A percentile compares a stretch with the other conserved stretches of the same genome.
Conservation (phyloP, 768 basidiomycete species). For the Clavulina sp. region DNA sequence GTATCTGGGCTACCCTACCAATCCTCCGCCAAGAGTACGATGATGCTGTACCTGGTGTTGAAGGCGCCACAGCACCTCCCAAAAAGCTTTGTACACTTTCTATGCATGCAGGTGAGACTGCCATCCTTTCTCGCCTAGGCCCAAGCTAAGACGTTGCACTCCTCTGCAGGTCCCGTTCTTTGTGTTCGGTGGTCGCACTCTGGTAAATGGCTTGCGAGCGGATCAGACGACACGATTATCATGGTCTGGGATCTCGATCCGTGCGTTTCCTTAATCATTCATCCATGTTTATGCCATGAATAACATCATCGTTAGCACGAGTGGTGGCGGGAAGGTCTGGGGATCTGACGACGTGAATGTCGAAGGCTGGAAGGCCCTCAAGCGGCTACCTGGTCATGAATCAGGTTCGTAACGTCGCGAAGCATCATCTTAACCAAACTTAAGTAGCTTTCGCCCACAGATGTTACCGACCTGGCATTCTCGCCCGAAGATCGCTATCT, state of each 20-base stretch:
- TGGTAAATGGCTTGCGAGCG: slow-evolving; percentile 86
- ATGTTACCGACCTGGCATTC: slow-evolving; percentile 94
- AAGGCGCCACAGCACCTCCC: slow-evolving; percentile 21
- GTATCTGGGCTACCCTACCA: slow-evolving; percentile 94
- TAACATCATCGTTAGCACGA: slow-evolving; percentile 24
- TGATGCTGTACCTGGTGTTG: slow-evolving; percentile 29
- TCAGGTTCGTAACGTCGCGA: slow-evolving; percentile 42
- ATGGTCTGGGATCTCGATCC: slow-evolving; percentile 97
- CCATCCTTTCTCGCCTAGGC: not conserved
- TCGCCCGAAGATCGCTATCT: slow-evolving; percentile 81
- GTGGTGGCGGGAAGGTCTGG: slow-evolving; percentile 74
- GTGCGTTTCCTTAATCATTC: slow-evolving; percentile 33
- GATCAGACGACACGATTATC: slow-evolving; percentile 87
- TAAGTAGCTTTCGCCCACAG: too few species aligned
- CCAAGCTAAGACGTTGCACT: not conserved
- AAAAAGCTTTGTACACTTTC: slow-evolving; percentile 81
- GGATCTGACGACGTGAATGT: slow-evolving; percentile 91
- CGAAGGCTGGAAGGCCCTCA: slow-evolving; percentile 92
- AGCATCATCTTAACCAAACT: not conserved
- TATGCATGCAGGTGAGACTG: slow-evolving; percentile 61
- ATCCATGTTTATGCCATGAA: not conserved
- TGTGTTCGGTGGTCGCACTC: slow-evolving; percentile 88
- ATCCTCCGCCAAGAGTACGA: slow-evolving; percentile 65
- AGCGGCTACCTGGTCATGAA: slow-evolving; percentile 82
- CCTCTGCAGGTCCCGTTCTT: slow-evolving; percentile 44